A percentile compares a stretch with the other conserved stretches of the same genome.
These are phyloP conservation scores for Calonectria henricotiae DNA, from an alignment of 2,329 filamentous ascomycete species.

Conservation along the genomic window DNA sequence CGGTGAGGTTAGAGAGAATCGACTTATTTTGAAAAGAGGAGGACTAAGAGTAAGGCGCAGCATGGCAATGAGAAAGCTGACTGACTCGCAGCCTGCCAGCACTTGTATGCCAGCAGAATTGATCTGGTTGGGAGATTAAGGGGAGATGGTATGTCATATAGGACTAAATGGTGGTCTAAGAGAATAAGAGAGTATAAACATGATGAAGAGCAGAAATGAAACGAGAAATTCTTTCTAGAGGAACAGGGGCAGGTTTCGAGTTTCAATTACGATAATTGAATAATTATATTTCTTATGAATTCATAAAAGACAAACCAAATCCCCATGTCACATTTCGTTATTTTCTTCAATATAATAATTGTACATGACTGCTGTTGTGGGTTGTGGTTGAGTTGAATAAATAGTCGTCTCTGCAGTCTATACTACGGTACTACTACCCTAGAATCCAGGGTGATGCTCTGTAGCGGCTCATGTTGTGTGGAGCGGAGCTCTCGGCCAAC, in stretches of 20 bases:
- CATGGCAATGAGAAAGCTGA: background rate
- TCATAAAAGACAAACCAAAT: too few species aligned
- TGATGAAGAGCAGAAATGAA: background rate
- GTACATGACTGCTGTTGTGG: too few species aligned
- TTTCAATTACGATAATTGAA: background rate
- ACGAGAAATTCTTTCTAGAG: background rate
- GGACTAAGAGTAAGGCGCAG: background rate
- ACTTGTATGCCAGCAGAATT: background rate
- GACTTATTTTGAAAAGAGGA: background rate
- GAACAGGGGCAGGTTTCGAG: background rate
- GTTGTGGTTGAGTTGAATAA: too few species aligned
- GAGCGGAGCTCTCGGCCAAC: constrained; percentile 43
- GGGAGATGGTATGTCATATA: background rate
- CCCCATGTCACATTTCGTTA: too few species aligned
- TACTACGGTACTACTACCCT: background rate
- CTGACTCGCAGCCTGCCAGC: too few species aligned
- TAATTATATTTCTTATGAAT: too few species aligned
- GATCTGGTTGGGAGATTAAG: background rate
- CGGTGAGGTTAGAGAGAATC: background rate
- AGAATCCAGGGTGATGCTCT: background rate
- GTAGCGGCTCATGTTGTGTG: constrained; percentile 35
- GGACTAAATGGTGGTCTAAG: too few species aligned
- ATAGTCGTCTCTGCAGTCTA: too few species aligned
- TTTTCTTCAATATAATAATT: too few species aligned
- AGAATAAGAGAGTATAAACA: background rate